Percentiles rank a stretch among this genome's conserved stretches.
Evolutionary conservation across 768 basidiomycete genomes (phyloP).

Genomic region (Podaxis sp.): DNA sequence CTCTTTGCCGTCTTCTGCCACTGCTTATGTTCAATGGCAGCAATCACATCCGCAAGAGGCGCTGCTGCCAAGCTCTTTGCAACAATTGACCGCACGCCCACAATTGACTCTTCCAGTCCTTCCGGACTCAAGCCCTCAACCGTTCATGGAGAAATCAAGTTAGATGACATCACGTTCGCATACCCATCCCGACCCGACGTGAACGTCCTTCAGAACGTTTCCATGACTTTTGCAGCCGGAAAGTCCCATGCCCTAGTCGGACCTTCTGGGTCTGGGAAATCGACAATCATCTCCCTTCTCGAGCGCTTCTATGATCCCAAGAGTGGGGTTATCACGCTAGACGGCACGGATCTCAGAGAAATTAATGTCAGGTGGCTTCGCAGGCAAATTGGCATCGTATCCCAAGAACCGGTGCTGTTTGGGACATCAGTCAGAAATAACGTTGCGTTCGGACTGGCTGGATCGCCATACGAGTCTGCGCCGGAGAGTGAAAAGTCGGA

Average conservation of each 20-base stretch:
- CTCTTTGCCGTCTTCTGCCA: conserved; percentile 45
- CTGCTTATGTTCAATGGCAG: conserved; percentile 20
- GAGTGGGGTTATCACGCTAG: conserved; percentile 58
- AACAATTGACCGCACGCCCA: conserved; percentile 78
- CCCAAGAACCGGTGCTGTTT: conserved; percentile 78
- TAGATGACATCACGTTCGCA: conserved; percentile 68
- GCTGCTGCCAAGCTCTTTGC: conserved; percentile 82
- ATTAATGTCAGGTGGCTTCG: conserved; percentile 78
- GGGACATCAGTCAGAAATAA: conserved; percentile 72
- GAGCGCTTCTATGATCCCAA: conserved; percentile 82
- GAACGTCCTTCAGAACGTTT: conserved; percentile 64
- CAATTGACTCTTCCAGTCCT: conserved; percentile 68
- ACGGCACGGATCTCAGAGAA: conserved; percentile 62
- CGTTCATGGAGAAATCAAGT: conserved; percentile 64
- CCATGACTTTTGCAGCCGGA: conserved; percentile 62
- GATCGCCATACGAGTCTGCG: conserved; percentile 57
- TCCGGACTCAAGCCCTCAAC: conserved; percentile 59
- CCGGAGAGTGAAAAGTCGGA: conserved; percentile 65
- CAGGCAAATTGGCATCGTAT: conserved; percentile 75
- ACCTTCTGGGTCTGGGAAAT: conserved; percentile 67
- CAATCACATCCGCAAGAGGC: conserved; percentile 65
- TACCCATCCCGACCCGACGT: conserved; percentile 76
- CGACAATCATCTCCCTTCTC: conserved; percentile 67
- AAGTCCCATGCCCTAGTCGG: conserved; percentile 69
- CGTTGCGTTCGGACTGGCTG: conserved; percentile 74